Percentiles rank a stretch among this genome's conserved stretches.
Conservation (phyloP, 495 filamentous ascomycete species). For the Penicillium maclennaniae region DNA sequence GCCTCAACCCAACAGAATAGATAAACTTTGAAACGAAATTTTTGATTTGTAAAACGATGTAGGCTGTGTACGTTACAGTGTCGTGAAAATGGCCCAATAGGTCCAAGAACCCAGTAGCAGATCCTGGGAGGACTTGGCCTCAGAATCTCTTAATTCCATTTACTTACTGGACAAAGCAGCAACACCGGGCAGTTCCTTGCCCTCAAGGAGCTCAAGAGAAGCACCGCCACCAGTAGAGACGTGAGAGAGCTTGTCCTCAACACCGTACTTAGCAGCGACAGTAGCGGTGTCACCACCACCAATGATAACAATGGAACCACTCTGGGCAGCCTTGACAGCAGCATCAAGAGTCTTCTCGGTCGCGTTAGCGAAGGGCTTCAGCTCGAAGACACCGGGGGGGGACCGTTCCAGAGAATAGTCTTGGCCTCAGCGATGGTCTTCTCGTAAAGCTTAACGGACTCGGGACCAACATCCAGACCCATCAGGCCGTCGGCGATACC, state of each 20-base stretch:
- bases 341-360: slow-evolving; percentile 89
- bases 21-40: not conserved
- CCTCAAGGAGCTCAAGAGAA: slow-evolving; percentile 92
- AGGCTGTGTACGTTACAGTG: slow-evolving; percentile 31
- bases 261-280: slow-evolving; percentile 93
- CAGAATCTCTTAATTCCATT: slow-evolving; percentile 16
- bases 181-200: slow-evolving; percentile 95
- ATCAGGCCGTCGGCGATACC: slow-evolving; percentile 97
- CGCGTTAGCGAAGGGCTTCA: slow-evolving; percentile 86
- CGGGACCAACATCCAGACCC: slow-evolving; percentile 90
- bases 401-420: slow-evolving; percentile 99
- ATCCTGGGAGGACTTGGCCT: too few species aligned
- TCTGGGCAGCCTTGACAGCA: slow-evolving; percentile 71
- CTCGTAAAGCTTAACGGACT: slow-evolving; percentile 82
- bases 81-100: slow-evolving; percentile 20
- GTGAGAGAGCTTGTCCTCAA: slow-evolving; percentile 94
- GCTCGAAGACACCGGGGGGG: slow-evolving; percentile 95
- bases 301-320: slow-evolving; percentile 92
- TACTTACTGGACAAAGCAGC: slow-evolving; percentile 89
- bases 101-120: not conserved
- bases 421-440: slow-evolving; percentile 78
- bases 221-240: slow-evolving; percentile 97
- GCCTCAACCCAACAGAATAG: not conserved
- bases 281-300: slow-evolving; percentile 98
- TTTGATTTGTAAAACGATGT: slow-evolving; percentile 14